phyloP scores from a whole-genome alignment of 2,329 filamentous ascomycete species.

The Colletotrichum sp. region DNA sequence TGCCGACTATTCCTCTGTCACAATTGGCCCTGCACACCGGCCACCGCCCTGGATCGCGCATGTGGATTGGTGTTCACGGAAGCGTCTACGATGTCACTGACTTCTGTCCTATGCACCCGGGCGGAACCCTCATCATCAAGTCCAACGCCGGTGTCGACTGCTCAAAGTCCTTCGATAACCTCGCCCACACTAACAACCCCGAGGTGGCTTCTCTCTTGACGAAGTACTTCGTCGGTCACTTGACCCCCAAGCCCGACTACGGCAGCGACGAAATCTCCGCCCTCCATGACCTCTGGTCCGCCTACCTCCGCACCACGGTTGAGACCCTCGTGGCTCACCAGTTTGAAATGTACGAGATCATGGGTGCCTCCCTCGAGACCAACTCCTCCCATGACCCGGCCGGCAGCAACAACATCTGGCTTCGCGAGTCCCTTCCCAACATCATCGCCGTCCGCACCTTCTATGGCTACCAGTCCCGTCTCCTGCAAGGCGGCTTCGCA shows the following conservation, averaged over 20 bases:
- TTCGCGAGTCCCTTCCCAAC: constrained; percentile 50
- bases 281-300: constrained; percentile 55
- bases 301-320: constrained; percentile 52
- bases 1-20: constrained; percentile 54
- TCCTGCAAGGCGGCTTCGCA: constrained; percentile 55
- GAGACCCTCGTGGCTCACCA: constrained; percentile 58
- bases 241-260: constrained; percentile 56
- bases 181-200: constrained; percentile 60
- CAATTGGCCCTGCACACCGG: constrained; percentile 56
- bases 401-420: constrained; percentile 43
- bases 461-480: constrained; percentile 56
- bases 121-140: constrained; percentile 57
- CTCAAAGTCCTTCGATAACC: constrained; percentile 55
- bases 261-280: constrained; percentile 44
- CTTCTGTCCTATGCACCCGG: constrained; percentile 58
- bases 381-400: constrained; percentile 4
- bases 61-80: constrained; percentile 59
- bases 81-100: constrained; percentile 59
- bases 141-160: constrained; percentile 62
- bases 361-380: constrained; percentile 37
- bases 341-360: constrained; percentile 58
- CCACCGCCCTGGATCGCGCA: constrained; percentile 48
- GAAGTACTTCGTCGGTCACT: constrained; percentile 58
- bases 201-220: constrained; percentile 57
- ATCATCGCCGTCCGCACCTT: constrained; percentile 56